Evolutionary conservation across 2,329 filamentous ascomycete species (phyloP).

Genomic region (Claviceps pazoutovae): DNA sequence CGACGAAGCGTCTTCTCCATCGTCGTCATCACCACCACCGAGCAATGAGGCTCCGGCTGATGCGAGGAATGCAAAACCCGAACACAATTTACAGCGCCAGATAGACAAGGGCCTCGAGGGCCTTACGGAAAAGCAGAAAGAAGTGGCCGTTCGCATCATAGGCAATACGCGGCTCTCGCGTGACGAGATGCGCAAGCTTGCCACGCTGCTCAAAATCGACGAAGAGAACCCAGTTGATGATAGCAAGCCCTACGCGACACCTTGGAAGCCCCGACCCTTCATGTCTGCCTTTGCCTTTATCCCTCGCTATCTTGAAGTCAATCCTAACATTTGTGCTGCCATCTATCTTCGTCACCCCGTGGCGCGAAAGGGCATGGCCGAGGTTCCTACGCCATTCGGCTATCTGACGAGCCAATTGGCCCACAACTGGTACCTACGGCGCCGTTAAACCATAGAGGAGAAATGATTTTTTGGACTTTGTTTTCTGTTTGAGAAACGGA

Average conservation of each 20-base stretch:
- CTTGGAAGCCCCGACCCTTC: slow-evolving; percentile 75
- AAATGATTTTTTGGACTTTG: too few relatives aligned
- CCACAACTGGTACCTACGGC: slow-evolving; percentile 86
- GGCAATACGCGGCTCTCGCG: slow-evolving; percentile 23
- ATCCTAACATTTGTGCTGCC: slow-evolving; percentile 90
- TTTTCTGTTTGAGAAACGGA: too few relatives aligned
- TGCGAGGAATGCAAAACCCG: slow-evolving; percentile 7
- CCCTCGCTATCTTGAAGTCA: slow-evolving; percentile 89
- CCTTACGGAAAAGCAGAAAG: slow-evolving; percentile 17
- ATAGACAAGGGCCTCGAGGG: slow-evolving; percentile 22
- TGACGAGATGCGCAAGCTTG: slow-evolving; percentile 39
- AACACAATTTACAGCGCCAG: slow-evolving; percentile 17
- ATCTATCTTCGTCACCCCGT: slow-evolving; percentile 93
- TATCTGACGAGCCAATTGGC: slow-evolving; percentile 61
- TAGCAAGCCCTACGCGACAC: slow-evolving; percentile 74
- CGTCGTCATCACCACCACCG: not conserved
- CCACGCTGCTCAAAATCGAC: slow-evolving; percentile 45
- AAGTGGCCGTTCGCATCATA: slow-evolving; percentile 21
- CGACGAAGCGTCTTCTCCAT: slow-evolving; percentile 8
- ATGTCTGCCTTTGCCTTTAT: slow-evolving; percentile 93
- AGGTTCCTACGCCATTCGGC: slow-evolving; percentile 73
- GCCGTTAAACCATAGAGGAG: slow-evolving; percentile 39
- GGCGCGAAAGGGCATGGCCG: slow-evolving; percentile 63
- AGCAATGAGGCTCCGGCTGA: not conserved
- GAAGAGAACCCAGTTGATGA: slow-evolving; percentile 64